These are phyloP conservation scores for Verticillium nonalfalfae DNA, from an alignment of 2,329 filamentous ascomycete species.

Conservation along the genomic window DNA sequence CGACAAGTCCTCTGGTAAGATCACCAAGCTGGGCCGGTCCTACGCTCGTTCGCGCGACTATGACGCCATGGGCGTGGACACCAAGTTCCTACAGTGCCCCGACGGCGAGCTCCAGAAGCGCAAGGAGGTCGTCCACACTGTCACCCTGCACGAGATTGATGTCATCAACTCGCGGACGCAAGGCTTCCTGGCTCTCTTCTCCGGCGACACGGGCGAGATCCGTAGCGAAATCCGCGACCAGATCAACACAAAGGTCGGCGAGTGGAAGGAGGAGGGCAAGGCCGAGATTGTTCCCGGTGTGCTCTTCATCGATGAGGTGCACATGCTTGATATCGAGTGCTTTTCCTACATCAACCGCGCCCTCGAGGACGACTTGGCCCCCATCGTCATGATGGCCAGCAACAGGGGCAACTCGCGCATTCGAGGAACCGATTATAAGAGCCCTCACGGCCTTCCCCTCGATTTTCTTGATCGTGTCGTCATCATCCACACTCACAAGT, in stretches of 20 bases:
- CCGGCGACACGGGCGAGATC: constrained; percentile 96
- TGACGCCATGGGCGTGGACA: constrained; percentile 97
- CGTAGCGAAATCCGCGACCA: constrained; percentile 95
- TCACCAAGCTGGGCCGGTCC: constrained; percentile 91
- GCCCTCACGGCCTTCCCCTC: constrained; percentile 86
- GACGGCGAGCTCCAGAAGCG: constrained; percentile 97
- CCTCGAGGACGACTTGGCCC: constrained; percentile 87
- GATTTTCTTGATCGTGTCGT: constrained; percentile 95
- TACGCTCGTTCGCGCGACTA: constrained; percentile 95
- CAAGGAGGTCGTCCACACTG: constrained; percentile 94
- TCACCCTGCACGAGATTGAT: constrained; percentile 95
- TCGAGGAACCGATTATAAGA: constrained; percentile 86
- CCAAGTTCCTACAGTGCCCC: constrained; percentile 95
- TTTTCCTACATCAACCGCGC: constrained; percentile 98
- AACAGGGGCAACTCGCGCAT: constrained; percentile 91
- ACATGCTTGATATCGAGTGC: constrained; percentile 99
- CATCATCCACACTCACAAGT: constrained; percentile 90
- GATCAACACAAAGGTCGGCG: constrained; percentile 97
- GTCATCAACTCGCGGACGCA: constrained; percentile 99
- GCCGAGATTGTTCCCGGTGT: constrained; percentile 96
- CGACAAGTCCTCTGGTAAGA: constrained; percentile 96
- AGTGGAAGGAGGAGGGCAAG: constrained; percentile 99
- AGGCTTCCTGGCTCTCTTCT: constrained; percentile 94
- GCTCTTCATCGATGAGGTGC: constrained; percentile 96
- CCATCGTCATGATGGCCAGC: constrained; percentile 98